phyloP scores from a whole-genome alignment of 139 green algal species.

The Micromonas commoda region DNA sequence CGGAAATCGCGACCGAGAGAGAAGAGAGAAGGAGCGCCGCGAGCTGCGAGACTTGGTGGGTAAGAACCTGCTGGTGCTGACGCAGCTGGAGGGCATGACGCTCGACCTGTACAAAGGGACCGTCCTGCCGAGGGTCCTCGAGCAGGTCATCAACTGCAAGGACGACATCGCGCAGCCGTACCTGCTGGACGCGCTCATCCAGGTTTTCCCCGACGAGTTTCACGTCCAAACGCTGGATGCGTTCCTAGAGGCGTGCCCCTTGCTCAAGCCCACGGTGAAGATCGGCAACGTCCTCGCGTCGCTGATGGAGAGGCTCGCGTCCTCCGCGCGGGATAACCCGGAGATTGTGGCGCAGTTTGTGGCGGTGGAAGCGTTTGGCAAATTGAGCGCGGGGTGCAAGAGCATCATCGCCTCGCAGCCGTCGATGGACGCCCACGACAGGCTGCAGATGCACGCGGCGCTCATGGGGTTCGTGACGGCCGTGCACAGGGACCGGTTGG shows the following conservation, averaged over 20 bases:
- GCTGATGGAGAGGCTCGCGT: slow-evolving; percentile 28
- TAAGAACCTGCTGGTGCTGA: slow-evolving; percentile 93
- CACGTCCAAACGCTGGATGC: slow-evolving; percentile 82
- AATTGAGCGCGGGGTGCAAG: slow-evolving; percentile 44
- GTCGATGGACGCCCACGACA: slow-evolving; percentile 45
- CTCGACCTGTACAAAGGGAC: slow-evolving; percentile 71
- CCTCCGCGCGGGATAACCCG: slow-evolving; percentile 17
- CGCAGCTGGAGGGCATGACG: slow-evolving; percentile 85
- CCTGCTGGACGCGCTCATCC: slow-evolving; percentile 89
- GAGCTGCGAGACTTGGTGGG: slow-evolving; percentile 92
- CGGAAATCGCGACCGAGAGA: background rate
- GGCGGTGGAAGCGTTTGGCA: slow-evolving; percentile 61
- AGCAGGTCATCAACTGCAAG: slow-evolving; percentile 81
- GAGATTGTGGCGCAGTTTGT: slow-evolving; percentile 44
- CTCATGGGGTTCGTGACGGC: slow-evolving; percentile 67
- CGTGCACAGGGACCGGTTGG: slow-evolving; percentile 45
- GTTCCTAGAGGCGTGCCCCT: slow-evolving; percentile 71
- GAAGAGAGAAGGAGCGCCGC: slow-evolving; percentile 73
- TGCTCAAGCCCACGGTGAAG: slow-evolving; percentile 78
- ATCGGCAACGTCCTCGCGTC: slow-evolving; percentile 35
- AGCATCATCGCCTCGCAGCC: background rate
- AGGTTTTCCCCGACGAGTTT: slow-evolving; percentile 89
- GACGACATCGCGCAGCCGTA: slow-evolving; percentile 98
- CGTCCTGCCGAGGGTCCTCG: slow-evolving; percentile 53
- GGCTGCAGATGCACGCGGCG: slow-evolving; percentile 73